These are phyloP conservation scores for Croton laevigatus DNA, from an alignment of 441 rosid species.

Conservation along the genomic window DNA sequence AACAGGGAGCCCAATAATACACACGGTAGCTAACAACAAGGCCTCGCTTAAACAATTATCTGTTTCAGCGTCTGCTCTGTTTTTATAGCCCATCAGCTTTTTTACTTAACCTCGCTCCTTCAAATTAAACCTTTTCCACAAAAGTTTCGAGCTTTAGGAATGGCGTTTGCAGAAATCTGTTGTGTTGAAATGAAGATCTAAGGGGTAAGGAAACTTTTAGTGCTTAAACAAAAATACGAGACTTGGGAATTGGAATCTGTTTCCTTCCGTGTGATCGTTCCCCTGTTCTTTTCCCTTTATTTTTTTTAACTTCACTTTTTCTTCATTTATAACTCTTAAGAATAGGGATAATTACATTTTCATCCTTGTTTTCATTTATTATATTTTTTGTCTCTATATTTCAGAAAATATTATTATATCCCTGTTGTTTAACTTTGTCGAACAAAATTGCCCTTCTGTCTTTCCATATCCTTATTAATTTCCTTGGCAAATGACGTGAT, in stretches of 20 bases:
- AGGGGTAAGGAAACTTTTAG: neutral
- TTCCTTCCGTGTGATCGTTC: neutral
- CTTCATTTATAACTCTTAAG: too few relatives aligned
- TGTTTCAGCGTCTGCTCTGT: conserved; percentile 42
- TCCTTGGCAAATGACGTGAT: too few relatives aligned
- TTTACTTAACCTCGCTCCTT: neutral
- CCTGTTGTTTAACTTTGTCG: too few relatives aligned
- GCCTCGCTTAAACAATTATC: conserved; percentile 45
- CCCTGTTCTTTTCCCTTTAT: neutral
- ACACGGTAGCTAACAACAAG: conserved; percentile 60
- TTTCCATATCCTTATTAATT: too few relatives aligned
- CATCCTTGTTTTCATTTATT: too few relatives aligned
- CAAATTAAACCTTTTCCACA: neutral
- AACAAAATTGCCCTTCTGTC: too few relatives aligned
- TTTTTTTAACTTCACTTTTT: too few relatives aligned
- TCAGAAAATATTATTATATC: too few relatives aligned
- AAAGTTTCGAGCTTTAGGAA: neutral
- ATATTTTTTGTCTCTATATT: too few relatives aligned
- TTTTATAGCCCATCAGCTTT: conserved; percentile 47
- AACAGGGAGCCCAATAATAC: conserved; percentile 69
- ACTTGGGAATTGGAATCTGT: neutral
- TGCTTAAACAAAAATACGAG: neutral
- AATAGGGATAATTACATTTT: too few relatives aligned
- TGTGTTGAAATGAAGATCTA: neutral
- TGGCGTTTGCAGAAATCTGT: neutral